Conservation (phyloP, 2,329 filamentous ascomycete genomes). For the Stagonosporopsis cucurbitacearum region DNA sequence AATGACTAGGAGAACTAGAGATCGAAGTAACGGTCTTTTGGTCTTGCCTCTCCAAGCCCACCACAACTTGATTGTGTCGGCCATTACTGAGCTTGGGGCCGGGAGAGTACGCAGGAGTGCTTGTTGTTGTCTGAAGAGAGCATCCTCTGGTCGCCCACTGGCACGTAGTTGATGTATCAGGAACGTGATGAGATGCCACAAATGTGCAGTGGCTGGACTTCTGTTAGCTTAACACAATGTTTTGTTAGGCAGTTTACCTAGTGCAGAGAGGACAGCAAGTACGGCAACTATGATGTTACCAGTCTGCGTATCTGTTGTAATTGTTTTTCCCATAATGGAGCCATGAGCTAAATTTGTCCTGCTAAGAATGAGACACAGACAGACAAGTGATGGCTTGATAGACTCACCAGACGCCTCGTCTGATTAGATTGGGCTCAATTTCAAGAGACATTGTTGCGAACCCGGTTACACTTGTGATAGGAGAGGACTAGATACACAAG, state of each 20-base stretch:
- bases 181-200: constrained; percentile 32
- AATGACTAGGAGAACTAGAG: constrained; percentile 12
- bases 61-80: constrained; percentile 27
- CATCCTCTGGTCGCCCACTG: constrained; percentile 16
- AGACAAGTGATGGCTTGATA: too few species aligned
- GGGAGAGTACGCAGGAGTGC: constrained; percentile 28
- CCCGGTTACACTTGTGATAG: too few species aligned
- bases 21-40: constrained; percentile 12
- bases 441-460: too few species aligned
- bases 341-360: constrained; percentile 20
- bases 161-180: constrained; percentile 25
- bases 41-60: constrained; percentile 24
- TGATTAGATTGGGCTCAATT: too few species aligned
- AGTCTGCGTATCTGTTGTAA: constrained; percentile 28
- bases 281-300: constrained; percentile 29
- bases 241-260: too few species aligned
- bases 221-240: too few species aligned
- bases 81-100: constrained; percentile 21
- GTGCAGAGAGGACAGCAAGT: constrained; percentile 22
- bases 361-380: constrained; percentile 11
- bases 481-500: too few species aligned
- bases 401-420: too few species aligned
- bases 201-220: constrained; percentile 20
- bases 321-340: constrained; percentile 23
- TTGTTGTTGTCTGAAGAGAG: constrained; percentile 29